Base-by-base conservation (phyloP, 2,329 filamentous ascomycete species). In the Epichloe amarillans region DNA sequence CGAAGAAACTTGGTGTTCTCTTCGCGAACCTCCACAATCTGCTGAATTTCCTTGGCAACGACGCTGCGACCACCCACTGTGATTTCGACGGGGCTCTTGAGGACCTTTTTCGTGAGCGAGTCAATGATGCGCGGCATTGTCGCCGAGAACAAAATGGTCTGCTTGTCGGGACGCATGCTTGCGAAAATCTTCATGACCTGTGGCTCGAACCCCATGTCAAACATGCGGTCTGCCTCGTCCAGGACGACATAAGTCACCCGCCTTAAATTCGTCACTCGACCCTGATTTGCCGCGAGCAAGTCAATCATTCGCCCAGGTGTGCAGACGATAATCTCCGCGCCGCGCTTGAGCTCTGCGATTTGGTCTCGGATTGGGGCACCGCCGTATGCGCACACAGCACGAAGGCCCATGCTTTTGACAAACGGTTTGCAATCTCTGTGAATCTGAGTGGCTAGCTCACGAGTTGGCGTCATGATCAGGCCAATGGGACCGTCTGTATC, bases 201-300 rank as follows among this genome's bases (percentile, higher is more conserved):
- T 2, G 93, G 91, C 68, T 95, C 91, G 62, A 98, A 98, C 14
- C 93, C 93, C 93, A 98, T 97, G 66, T 98, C 93, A 64, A 97
- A 96, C 93, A 98, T 97, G 55, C 93, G 85, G 68, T 98, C 93
- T 46, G 93, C 93, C 69, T 98, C 93, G 64, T 98, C 93, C 39
- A 98, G 79, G 11, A 98, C 93, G 23, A 96, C 82, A 64, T 97
- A 98, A 0, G 88, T 93, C 12, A 95, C 88, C 55, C 93, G 80
- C 58, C 79, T 82, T 51, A 98, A 74, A 61, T 94, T 97, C 12
- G 91, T 95, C 10, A 97, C 90, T 55, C 90, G 82, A n/a, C 91
- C 91, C 57, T 87, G 84, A 63, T 97, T 98, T 48, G 90, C 89
- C 40, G 89, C 88, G 35, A 98, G 74, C 17, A 98, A 78, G 72